These are phyloP conservation scores for Oryza glumipatula DNA, from an alignment of 176 grass and related monocot species.

Conservation along the genomic window DNA sequence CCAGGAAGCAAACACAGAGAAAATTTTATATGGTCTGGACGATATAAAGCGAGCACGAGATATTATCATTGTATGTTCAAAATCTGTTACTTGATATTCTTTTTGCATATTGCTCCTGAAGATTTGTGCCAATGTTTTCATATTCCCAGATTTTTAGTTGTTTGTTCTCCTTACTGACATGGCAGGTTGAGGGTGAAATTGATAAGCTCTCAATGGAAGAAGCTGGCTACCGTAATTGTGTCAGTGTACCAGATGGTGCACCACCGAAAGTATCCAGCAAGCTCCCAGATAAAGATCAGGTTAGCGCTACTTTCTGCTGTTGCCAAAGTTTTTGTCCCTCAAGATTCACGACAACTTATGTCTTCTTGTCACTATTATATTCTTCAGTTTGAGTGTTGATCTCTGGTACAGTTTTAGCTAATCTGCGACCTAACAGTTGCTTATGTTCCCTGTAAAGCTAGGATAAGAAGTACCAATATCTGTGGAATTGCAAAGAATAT, in stretches of 20 bases:
- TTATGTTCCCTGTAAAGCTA: constrained; percentile 82
- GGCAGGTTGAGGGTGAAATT: constrained; percentile 93
- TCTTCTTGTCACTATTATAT: constrained; percentile 22
- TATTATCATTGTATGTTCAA: constrained; percentile 89
- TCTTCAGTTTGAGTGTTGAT: neutral
- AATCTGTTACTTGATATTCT: constrained; percentile 22
- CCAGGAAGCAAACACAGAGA: constrained; percentile 82
- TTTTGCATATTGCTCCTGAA: neutral
- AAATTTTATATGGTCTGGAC: constrained; percentile 93
- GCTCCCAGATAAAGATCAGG: constrained; percentile 56
- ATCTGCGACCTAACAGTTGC: constrained; percentile 49
- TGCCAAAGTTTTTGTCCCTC: constrained; percentile 23
- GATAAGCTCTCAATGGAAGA: constrained; percentile 99
- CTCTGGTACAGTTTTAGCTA: constrained; percentile 26
- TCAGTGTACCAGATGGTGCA: constrained; percentile 89
- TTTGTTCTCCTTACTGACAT: constrained; percentile 11
- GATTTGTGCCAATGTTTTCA: neutral
- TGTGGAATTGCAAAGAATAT: constrained; percentile 94
- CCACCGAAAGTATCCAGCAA: constrained; percentile 55
- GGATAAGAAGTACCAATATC: constrained; percentile 88
- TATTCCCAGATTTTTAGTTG: constrained; percentile 25
- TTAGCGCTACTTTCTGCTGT: constrained; percentile 45
- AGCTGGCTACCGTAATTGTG: constrained; percentile 84
- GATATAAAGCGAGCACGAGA: constrained; percentile 74
- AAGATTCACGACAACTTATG: neutral